Conservation (phyloP, 768 basidiomycete genomes). For the Pisolithus marmoratus region DNA sequence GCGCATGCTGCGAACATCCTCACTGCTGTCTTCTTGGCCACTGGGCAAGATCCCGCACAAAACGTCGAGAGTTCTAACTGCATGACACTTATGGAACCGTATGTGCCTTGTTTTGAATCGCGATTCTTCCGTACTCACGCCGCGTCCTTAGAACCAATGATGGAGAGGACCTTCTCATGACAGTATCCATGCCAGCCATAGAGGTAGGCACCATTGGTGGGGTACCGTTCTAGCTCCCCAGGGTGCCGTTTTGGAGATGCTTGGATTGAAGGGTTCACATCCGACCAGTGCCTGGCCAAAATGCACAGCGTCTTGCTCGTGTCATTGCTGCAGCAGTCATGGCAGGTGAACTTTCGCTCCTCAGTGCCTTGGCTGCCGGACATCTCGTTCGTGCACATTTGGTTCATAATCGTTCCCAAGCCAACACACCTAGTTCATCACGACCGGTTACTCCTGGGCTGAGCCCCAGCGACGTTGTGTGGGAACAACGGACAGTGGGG, state of each 20-base stretch:
- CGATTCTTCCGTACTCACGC: slow-evolving; percentile 1
- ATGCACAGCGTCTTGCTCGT: slow-evolving; percentile 84
- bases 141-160: slow-evolving; percentile 63
- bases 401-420: slow-evolving; percentile 82
- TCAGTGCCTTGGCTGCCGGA: slow-evolving; percentile 91
- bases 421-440: slow-evolving; percentile 68
- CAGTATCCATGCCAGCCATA: slow-evolving; percentile 96
- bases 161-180: slow-evolving; percentile 87
- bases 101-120: slow-evolving; percentile 26
- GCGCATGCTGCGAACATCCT: slow-evolving; percentile 97
- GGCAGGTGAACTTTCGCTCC: slow-evolving; percentile 92
- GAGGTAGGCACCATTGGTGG: slow-evolving; percentile 98
- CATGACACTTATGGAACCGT: slow-evolving; percentile 99
- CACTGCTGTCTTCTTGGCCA: slow-evolving; percentile 92
- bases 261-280: slow-evolving; percentile 89
- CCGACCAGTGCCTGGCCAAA: slow-evolving; percentile 79
- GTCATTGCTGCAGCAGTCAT: slow-evolving; percentile 91
- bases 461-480: slow-evolving; percentile 13
- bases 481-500: slow-evolving; percentile 16
- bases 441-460: slow-evolving; percentile 56
- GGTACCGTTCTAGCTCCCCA: slow-evolving; percentile 93
- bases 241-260: slow-evolving; percentile 85
- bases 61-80: slow-evolving; percentile 98
- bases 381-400: slow-evolving; percentile 93
- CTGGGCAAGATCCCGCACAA: slow-evolving; percentile 98